These are phyloP conservation scores for Cystobasidiaceae sp. DNA, from an alignment of 1,284 basidiomycete genomes.

Conservation along the genomic window DNA sequence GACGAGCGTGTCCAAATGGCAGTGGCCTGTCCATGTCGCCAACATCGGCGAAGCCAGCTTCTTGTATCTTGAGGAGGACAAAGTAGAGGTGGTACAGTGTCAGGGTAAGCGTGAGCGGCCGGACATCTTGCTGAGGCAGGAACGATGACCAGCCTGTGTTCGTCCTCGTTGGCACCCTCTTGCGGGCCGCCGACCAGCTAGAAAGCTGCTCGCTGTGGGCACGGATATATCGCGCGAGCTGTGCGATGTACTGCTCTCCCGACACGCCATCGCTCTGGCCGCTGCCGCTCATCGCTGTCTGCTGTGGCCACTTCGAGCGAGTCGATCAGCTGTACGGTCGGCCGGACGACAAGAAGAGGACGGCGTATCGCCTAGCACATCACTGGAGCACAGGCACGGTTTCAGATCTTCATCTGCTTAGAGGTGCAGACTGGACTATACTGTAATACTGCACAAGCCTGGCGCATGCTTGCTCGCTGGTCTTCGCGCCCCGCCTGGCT, in stretches of 20 bases:
- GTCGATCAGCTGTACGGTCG: too few relatives aligned
- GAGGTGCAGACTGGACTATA: too few relatives aligned
- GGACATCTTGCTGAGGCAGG: conserved; percentile 43
- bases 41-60: conserved; percentile 59
- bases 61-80: conserved; percentile 77
- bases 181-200: conserved; percentile 49
- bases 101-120: conserved; percentile 50
- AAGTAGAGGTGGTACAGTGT: conserved; percentile 79
- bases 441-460: too few relatives aligned
- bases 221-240: conserved; percentile 62
- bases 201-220: conserved; percentile 65
- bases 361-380: too few relatives aligned
- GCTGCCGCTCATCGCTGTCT: not conserved
- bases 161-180: conserved; percentile 56
- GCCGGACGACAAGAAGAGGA: too few relatives aligned
- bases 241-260: conserved; percentile 68
- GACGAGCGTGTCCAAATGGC: conserved; percentile 59
- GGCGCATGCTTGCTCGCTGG: too few relatives aligned
- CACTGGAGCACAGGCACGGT: too few relatives aligned
- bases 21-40: conserved; percentile 75
- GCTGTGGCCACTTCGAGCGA: not conserved
- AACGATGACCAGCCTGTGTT: conserved; percentile 56
- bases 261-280: not conserved
- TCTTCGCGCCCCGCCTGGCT: too few relatives aligned
- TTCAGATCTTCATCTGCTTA: too few relatives aligned